phyloP scores from a whole-genome alignment of 164 flowering plant species.

The Cinnamomum chago region DNA sequence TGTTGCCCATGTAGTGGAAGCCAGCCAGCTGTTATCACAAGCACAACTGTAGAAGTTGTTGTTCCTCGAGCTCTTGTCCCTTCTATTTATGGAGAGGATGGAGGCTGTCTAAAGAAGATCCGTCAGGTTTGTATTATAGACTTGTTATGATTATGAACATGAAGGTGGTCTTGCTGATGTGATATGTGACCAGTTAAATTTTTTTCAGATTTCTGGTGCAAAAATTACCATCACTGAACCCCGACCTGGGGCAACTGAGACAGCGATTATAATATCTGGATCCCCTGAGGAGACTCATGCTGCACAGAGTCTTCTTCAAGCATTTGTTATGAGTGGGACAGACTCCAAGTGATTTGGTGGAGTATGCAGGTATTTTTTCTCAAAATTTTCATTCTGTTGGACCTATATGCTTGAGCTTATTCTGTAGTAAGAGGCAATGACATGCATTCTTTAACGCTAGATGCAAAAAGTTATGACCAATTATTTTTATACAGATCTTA shows the following conservation, averaged over 20 bases:
- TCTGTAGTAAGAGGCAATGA: not conserved
- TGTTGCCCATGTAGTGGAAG: constrained; percentile 41
- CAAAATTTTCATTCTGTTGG: not conserved
- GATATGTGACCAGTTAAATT: not conserved
- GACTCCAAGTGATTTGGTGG: constrained; percentile 37
- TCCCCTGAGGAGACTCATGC: constrained; percentile 96
- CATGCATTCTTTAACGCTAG: not conserved
- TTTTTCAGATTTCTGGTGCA: constrained; percentile 89
- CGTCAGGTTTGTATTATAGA: constrained; percentile 47
- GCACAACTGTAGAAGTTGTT: constrained; percentile 84
- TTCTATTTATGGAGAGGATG: constrained; percentile 80
- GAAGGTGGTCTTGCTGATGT: not conserved
- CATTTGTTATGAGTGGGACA: constrained; percentile 78
- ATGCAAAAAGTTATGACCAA: not conserved
- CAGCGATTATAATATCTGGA: constrained; percentile 78
- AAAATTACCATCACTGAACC: constrained; percentile 72
- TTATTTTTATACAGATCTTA: too few species aligned
- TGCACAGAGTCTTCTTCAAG: constrained; percentile 97
- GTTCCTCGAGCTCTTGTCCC: constrained; percentile 86
- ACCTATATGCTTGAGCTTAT: not conserved
- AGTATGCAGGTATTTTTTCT: constrained; percentile 4
- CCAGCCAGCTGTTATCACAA: constrained; percentile 71
- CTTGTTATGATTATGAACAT: constrained; percentile 3
- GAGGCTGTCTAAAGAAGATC: constrained; percentile 70
- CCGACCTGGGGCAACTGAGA: constrained; percentile 76